A percentile compares a stretch with the other conserved stretches of the same genome.
Evolutionary conservation across 805 yeast genomes (phyloP).

Genomic region (Nakazawaea sp.): DNA sequence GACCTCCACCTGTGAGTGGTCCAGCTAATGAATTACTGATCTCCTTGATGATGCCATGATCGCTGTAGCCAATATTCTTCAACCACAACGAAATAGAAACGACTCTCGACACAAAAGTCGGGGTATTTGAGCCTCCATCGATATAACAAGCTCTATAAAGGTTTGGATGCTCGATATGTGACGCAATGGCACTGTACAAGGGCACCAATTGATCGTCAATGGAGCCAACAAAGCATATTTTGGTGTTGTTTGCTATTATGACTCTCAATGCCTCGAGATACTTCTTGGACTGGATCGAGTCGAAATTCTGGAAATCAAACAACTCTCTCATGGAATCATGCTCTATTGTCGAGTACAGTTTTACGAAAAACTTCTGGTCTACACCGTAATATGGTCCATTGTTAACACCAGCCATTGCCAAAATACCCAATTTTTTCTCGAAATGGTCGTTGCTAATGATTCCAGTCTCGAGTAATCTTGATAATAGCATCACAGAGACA

Average conservation of each 20-base stretch:
- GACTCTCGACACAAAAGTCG: slow-evolving; percentile 69
- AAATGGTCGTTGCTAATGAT: slow-evolving; percentile 27
- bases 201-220: slow-evolving; percentile 94
- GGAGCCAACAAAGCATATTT: slow-evolving; percentile 78
- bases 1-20: slow-evolving; percentile 92
- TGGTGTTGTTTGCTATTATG: slow-evolving; percentile 64
- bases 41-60: slow-evolving; percentile 82
- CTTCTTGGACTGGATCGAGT: slow-evolving; percentile 63
- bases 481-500: slow-evolving; percentile 74
- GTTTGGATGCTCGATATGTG: slow-evolving; percentile 83
- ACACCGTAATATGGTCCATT: slow-evolving; percentile 91
- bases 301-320: slow-evolving; percentile 79
- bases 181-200: slow-evolving; percentile 76
- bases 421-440: slow-evolving; percentile 52
- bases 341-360: slow-evolving; percentile 88
- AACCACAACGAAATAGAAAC: slow-evolving; percentile 68
- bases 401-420: slow-evolving; percentile 95
- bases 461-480: slow-evolving; percentile 62
- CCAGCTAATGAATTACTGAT: slow-evolving; percentile 79
- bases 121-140: slow-evolving; percentile 75
- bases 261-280: slow-evolving; percentile 61
- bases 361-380: slow-evolving; percentile 75
- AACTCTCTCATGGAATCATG: slow-evolving; percentile 80
- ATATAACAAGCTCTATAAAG: slow-evolving; percentile 84
- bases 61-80: slow-evolving; percentile 72